Evolutionary conservation across 2,329 filamentous ascomycete species (phyloP), one percentile per base, ranked within the genome.

Genomic region (Fusarium sp.): DNA sequence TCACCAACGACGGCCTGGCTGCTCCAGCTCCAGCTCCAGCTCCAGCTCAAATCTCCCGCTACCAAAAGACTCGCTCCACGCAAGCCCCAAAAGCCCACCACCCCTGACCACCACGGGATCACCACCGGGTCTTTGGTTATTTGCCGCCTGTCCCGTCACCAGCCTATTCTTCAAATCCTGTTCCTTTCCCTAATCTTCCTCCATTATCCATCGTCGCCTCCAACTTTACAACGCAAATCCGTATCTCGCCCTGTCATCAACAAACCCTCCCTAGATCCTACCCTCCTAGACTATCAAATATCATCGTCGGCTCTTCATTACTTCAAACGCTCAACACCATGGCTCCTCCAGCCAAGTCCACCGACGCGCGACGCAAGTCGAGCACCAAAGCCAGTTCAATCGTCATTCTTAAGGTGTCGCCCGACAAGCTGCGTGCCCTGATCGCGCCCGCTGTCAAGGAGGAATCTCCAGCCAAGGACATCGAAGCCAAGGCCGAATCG

Each of bases 401-500:
- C 61, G 76, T 89, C 73, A 88, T 81, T 9, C 76, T 90, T 54
- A 85, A 81, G 69, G 79, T 89, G 47, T 72, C 83, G 21, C 77
- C 86, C 40, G 74, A 80, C 19, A 81, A 78, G 65, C 79, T 91
- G 51, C 83, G 83, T 68, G 80, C 81, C 49, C 78, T 89, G 49
- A 68, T 85, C 65, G 80, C 83, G 65, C 77, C 82, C 24, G 77
- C 79, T 40, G 62, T 78, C 62, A 80, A 83, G 63, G 78, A 83
- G 56, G 81, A 83, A 56, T 79, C 83, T 43, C 76, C 82, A 24
- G 73, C 78, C 72, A 75, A 77, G 55, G 77, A 76, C 38, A 54
- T 72, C 38, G 77, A 79, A 63, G 78, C 81, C 30, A 71, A 69
- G 51, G 79, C 83, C 67, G 78, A 78, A 44, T 86, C 86, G 34